Evolutionary conservation across 805 yeast genomes (phyloP), one percentile per base, ranked within the genome.

Genomic region (Candida ortonii): DNA sequence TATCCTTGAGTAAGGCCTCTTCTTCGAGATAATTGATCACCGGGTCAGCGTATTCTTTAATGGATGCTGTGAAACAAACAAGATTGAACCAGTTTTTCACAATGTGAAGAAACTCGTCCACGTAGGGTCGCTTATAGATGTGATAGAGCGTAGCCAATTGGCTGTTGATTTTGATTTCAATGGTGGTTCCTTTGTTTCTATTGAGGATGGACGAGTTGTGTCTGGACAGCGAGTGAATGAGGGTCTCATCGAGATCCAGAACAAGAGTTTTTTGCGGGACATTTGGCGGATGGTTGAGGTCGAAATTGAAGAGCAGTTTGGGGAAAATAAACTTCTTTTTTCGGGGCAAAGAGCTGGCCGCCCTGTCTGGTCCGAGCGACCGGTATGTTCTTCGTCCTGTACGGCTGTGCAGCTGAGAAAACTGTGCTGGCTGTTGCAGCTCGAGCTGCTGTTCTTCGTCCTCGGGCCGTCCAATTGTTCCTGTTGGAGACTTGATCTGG

Each of bases 41-140:
- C 0, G 98, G 97, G 53, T 93, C 98, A 0, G 98, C 97, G 53
- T 93, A 93, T 55, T 87, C 96, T 57, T 80, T 77, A 42, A 93
- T 89, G 24, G 95, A 83, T 2, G 98, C 98, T 0, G 98, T 93
- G 67, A 93, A 93, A 7, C 94, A 78, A 20, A 88, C 89, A 26
- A 93, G 65, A 47, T 87, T 83, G 61, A 76, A 93, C 97, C 97
- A 90, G 49, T 77, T 76, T 33, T 81, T 68, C 7, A 88, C 93
- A 41, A 80, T 80, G 39, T 76, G 67, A 16, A 93, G 66, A 52
- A 93, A 93, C 44, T 78, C 74, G 57, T 87, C 96, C 57, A 96
- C 93, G 54, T 71, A 82, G 0, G 98, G 98, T 34, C 98, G 67
- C 55, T 90, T 90, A 53, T 86, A 85, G 16, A 93, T 96, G 55